These are phyloP conservation scores for Yamadazyma aaseri DNA, from an alignment of 1,139 yeast species.

Conservation along the genomic window DNA sequence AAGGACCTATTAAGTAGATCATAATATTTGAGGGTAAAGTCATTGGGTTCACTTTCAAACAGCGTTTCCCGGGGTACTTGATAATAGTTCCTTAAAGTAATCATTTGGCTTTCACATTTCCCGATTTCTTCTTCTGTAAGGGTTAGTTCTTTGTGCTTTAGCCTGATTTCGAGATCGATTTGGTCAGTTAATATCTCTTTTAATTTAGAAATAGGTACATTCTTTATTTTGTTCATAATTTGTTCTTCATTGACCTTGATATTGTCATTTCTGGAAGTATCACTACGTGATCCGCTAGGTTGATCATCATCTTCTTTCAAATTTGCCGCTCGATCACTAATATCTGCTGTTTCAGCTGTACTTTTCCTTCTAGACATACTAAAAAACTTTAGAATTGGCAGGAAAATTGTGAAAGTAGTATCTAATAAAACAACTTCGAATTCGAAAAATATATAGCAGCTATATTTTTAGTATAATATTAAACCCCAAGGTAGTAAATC, in stretches of 20 bases:
- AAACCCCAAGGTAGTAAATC: too few relatives aligned
- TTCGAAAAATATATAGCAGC: too few relatives aligned
- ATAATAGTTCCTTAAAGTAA: conserved; percentile 52
- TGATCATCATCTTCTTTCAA: too few relatives aligned
- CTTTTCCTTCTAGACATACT: conserved; percentile 6
- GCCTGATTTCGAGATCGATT: conserved; percentile 66
- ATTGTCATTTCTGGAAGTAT: too few relatives aligned
- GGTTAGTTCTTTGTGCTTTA: conserved; percentile 66
- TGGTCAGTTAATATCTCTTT: conserved; percentile 46
- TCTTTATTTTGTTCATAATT: conserved; percentile 21
- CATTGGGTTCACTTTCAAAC: conserved; percentile 45
- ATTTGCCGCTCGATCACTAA: conserved; percentile 9
- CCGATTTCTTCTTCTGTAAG: conserved; percentile 61
- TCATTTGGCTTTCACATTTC: conserved; percentile 61
- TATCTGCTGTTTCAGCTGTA: neutral
- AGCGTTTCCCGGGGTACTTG: conserved; percentile 42
- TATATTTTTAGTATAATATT: too few relatives aligned
- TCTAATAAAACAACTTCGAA: too few relatives aligned
- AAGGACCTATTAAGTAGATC: conserved; percentile 37
- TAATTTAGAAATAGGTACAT: conserved; percentile 38
- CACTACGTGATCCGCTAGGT: too few relatives aligned
- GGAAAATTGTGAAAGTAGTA: conserved; percentile 9
- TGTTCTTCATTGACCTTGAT: conserved; percentile 7
- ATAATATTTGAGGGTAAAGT: conserved; percentile 49
- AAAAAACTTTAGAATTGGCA: conserved; percentile 5